Percentiles rank a stretch among this genome's conserved stretches.
Evolutionary conservation across 2,329 filamentous ascomycete species (phyloP).

Genomic region (Colletotrichum echinochloae): DNA sequence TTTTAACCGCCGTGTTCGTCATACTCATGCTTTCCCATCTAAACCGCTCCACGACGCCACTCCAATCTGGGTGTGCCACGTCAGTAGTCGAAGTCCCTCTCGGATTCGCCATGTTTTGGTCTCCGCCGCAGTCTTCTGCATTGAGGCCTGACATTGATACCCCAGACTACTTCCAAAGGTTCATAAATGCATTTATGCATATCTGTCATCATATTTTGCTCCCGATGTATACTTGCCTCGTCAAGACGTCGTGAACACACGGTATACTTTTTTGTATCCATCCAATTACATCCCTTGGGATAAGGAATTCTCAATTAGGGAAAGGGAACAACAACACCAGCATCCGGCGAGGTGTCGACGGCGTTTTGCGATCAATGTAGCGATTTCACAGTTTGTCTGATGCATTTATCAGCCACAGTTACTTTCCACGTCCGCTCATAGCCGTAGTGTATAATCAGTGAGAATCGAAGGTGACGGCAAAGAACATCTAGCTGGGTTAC

Average conservation of each 20-base stretch:
- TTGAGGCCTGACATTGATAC: conserved; percentile 30
- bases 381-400: conserved; percentile 26
- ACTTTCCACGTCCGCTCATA: neutral
- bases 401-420: conserved; percentile 19
- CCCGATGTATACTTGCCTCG: neutral
- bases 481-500: neutral
- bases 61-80: neutral
- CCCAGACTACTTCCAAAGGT: conserved; percentile 4
- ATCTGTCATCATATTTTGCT: neutral
- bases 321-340: neutral
- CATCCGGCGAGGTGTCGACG: conserved; percentile 31
- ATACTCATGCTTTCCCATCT: neutral
- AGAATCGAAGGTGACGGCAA: conserved; percentile 20
- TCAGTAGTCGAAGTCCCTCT: neutral
- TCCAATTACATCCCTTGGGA: conserved; percentile 8
- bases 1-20: neutral
- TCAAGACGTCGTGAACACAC: neutral
- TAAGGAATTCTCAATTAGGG: conserved; percentile 3
- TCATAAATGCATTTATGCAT: conserved; percentile 11
- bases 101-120: conserved; percentile 5
- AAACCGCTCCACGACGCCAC: neutral
- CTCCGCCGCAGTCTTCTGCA: conserved; percentile 12
- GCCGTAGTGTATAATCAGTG: conserved; percentile 31
- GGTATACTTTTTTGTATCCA: neutral
- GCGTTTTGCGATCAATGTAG: conserved; percentile 34